These are phyloP conservation scores for Grigorovia jiainica DNA, from an alignment of 805 yeast species.

Conservation along the genomic window DNA sequence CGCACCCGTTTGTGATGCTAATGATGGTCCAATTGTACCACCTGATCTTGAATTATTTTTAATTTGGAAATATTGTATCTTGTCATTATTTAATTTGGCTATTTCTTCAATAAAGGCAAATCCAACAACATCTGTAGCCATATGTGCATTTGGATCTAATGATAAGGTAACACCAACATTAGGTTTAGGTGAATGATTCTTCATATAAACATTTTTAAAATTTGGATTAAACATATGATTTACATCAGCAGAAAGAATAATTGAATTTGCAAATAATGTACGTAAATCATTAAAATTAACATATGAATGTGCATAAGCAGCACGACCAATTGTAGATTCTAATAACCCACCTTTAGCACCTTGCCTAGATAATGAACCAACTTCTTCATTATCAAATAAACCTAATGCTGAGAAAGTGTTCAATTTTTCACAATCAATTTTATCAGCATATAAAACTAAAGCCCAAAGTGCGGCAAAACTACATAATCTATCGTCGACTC, in stretches of 20 bases:
- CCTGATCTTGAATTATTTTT: constrained; percentile 81
- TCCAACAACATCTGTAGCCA: constrained; percentile 76
- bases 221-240: constrained; percentile 77
- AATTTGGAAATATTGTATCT: constrained; percentile 74
- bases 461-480: constrained; percentile 63
- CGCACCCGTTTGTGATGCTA: constrained; percentile 57
- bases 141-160: constrained; percentile 69
- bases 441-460: constrained; percentile 38
- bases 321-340: constrained; percentile 55
- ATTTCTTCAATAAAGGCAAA: constrained; percentile 60
- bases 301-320: constrained; percentile 26
- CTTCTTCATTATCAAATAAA: constrained; percentile 72
- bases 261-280: constrained; percentile 59
- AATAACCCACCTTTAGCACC: constrained; percentile 75
- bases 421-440: constrained; percentile 32
- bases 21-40: constrained; percentile 77
- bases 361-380: constrained; percentile 70
- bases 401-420: constrained; percentile 49
- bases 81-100: constrained; percentile 55
- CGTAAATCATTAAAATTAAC: constrained; percentile 18
- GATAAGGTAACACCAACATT: constrained; percentile 66
- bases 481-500: constrained; percentile 79
- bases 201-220: constrained; percentile 57
- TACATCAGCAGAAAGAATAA: constrained; percentile 77
- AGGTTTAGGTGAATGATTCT: constrained; percentile 70